Percentiles rank a stretch among this genome's conserved stretches.
Evolutionary conservation across 2,329 filamentous ascomycete genomes (phyloP).

Genomic region (Paraconiothyrium sp.): DNA sequence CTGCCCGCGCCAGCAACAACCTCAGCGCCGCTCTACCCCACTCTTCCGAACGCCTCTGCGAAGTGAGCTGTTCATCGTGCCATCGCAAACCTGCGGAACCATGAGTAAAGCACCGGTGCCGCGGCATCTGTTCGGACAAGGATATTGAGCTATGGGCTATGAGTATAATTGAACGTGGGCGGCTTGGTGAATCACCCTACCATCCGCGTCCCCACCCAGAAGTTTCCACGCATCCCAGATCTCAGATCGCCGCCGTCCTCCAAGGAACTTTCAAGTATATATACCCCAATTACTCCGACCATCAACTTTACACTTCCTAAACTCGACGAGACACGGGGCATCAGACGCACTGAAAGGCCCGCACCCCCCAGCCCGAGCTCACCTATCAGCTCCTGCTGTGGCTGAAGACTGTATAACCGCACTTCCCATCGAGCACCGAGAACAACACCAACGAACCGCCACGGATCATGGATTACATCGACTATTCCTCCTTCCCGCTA

Average conservation of each 20-base stretch:
- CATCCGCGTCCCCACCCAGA: neutral
- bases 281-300: neutral
- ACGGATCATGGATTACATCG: conserved; percentile 32
- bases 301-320: neutral
- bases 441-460: neutral
- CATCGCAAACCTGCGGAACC: neutral
- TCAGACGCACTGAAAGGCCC: neutral
- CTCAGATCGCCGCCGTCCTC: neutral
- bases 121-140: neutral
- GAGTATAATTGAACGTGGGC: neutral
- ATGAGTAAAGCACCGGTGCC: neutral
- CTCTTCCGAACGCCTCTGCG: neutral
- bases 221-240: conserved; percentile 6
- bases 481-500: conserved; percentile 28
- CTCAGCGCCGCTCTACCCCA: neutral
- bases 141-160: neutral
- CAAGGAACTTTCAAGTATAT: conserved; percentile 2
- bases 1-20: neutral
- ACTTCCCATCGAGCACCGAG: neutral
- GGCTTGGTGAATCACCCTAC: neutral
- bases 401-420: neutral
- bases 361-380: neutral
- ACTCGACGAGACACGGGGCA: neutral
- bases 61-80: conserved; percentile 5
- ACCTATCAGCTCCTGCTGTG: conserved; percentile 1